Base-by-base conservation (phyloP, 352 stramenopile species). In the Globisporangium irregulare region DNA sequence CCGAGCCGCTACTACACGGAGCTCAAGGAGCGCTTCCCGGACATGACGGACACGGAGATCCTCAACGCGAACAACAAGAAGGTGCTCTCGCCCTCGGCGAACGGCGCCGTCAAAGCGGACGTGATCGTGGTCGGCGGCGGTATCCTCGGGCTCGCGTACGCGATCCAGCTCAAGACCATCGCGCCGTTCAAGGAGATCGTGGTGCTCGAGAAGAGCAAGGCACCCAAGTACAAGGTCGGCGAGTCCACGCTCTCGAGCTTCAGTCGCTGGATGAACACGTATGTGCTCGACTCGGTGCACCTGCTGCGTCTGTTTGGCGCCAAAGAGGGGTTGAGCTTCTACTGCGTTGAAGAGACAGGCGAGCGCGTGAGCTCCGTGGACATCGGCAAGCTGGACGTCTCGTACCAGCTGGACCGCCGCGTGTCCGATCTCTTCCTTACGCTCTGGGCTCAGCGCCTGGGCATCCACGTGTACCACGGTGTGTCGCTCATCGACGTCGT, bases 61-160 rank as follows among this genome's bases (percentile, higher is more conserved):
- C 51, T 57, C 22, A 57, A 57, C 51, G 51, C 51, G 22, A 57
- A 57, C 51, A 57, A 57, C 22, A 57, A 57, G 51, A 57, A 57
- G 22, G 22, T 57, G 51, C 27, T 57, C 22, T 34, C 22, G 2
- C 51, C 51, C 10, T 15, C 51, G 0, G 22, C 38, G 38, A 46
- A 15, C 22, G 22, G 22, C 10, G 51, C 51, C 22, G 51, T 57
- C 51, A 57, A 57, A 24, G 51, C 22, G 3, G 51, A 57, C 24
- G 51, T 57, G 51, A 27, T 57, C 51, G 51, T 57, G 51, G 22
- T 57, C 51, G 51, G 51, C 9, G 51, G 51, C 10, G 51, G 51
- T 24, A 57, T 57, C 9, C 22, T 57, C 22, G 51, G 51, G 3
- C 51, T 57, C 12, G 14, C 22, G 22, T 57, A 57, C 51, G 51